Evolutionary conservation across 1,284 basidiomycete species (phyloP).

Genomic region (Rhodotorula sp.): DNA sequence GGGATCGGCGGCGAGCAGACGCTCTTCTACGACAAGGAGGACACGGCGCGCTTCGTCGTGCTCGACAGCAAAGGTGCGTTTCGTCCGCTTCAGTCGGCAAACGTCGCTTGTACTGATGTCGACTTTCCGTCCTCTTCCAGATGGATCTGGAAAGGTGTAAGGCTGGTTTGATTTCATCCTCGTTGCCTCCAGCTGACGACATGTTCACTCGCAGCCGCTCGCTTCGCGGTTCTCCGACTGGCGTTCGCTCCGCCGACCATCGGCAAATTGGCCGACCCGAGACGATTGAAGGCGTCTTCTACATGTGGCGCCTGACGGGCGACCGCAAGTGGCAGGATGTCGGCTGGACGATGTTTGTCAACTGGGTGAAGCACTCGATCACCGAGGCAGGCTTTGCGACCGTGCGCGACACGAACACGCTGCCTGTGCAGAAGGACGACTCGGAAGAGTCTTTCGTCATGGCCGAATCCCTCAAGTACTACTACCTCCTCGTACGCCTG

Average conservation of each 20-base stretch:
- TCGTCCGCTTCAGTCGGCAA: too few relatives aligned
- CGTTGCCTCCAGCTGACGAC: neutral
- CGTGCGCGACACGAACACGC: slow-evolving; percentile 53
- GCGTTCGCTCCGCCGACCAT: slow-evolving; percentile 15
- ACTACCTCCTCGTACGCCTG: slow-evolving; percentile 19
- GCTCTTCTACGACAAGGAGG: slow-evolving; percentile 48
- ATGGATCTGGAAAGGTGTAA: neutral
- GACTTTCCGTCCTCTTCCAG: neutral
- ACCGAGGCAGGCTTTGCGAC: slow-evolving; percentile 43
- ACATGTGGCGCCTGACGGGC: slow-evolving; percentile 60
- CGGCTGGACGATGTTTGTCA: slow-evolving; percentile 62
- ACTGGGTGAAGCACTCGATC: slow-evolving; percentile 56
- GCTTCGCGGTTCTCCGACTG: slow-evolving; percentile 42
- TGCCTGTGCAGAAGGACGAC: slow-evolving; percentile 48
- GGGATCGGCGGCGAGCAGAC: slow-evolving; percentile 54
- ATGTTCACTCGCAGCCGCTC: neutral
- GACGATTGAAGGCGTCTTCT: slow-evolving; percentile 60
- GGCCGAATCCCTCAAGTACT: slow-evolving; percentile 46
- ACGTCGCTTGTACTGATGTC: neutral
- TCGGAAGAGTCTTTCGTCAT: slow-evolving; percentile 59
- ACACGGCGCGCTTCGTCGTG: slow-evolving; percentile 41
- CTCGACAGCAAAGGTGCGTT: slow-evolving; percentile 25
- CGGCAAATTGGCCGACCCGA: slow-evolving; percentile 56
- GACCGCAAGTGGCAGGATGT: slow-evolving; percentile 60
- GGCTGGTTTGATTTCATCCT: neutral